These are phyloP conservation scores for Mentha longifolia DNA, from an alignment of 257 asterid genomes.

Conservation along the genomic window DNA sequence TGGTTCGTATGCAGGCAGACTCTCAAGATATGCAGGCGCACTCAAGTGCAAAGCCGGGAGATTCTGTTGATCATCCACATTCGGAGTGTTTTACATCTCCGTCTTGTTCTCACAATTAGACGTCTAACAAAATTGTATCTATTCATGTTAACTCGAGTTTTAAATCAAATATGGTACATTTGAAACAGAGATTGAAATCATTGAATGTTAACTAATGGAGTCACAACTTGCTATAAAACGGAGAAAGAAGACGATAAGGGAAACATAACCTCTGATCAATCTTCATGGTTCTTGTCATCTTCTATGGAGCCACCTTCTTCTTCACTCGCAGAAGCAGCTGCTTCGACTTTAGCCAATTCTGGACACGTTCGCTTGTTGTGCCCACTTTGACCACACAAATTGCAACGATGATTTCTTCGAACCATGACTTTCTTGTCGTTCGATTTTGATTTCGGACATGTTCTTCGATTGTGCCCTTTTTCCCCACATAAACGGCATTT, in stretches of 20 bases:
- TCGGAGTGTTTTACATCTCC: conserved; percentile 5
- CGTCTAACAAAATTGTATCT: background rate
- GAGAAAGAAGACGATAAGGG: background rate
- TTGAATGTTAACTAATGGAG: background rate
- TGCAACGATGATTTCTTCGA: conserved; percentile 59
- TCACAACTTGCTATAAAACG: conserved; percentile 17
- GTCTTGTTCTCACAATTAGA: background rate
- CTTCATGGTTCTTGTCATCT: conserved; percentile 32
- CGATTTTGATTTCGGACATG: conserved; percentile 62
- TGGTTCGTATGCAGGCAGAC: conserved; percentile 66
- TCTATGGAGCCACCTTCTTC: conserved; percentile 30
- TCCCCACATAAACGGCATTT: conserved; percentile 77
- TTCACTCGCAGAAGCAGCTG: conserved; percentile 31
- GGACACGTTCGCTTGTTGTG: conserved; percentile 84
- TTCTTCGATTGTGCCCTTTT: conserved; percentile 89
- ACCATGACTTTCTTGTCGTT: conserved; percentile 32
- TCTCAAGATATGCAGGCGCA: conserved; percentile 68
- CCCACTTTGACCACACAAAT: conserved; percentile 64
- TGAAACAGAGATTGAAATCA: conserved; percentile 2
- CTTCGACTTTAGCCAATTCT: conserved; percentile 36
- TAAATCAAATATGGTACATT: background rate
- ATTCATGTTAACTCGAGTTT: background rate
- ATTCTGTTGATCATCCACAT: conserved; percentile 36
- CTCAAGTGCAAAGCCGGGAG: conserved; percentile 52
- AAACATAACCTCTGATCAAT: conserved; percentile 20